Evolutionary conservation across 2,329 filamentous ascomycete genomes (phyloP), one percentile per base, ranked within the genome.

Genomic region (Fulvia fulva): DNA sequence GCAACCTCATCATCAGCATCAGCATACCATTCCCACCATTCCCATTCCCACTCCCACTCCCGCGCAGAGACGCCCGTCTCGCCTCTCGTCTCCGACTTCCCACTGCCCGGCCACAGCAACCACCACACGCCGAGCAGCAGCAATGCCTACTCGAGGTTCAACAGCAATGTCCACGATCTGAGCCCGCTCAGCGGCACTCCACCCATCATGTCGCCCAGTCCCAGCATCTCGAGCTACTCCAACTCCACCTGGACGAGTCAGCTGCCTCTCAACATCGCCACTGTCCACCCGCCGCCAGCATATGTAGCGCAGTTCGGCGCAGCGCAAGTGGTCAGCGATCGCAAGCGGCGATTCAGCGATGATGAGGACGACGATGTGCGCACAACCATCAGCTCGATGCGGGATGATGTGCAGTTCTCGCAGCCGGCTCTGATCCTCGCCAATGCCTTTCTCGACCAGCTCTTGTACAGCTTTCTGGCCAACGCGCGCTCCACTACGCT

Each of bases 361-460:
- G 65, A 63, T 43, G 67, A 65, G 46, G 85, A 89, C 68, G 82
- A 88, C 65, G 84, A 84, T 52, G 81, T 87, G 56, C 82, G 57
- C 57, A 65, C 49, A 11, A 51, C 49, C 60, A 81, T 87, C 56
- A 83, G 87, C 64, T 81, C 84, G 4, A 81, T 82, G 57, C 64
- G 65, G 25, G 87, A 89, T 65, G 85, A 87, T 19, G 89, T 89
- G 19, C 73, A 88, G 51, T 89, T 96, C 57, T 87, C 91, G 0
- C 79, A 82, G 1, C 81, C 83, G 26, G 90, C 94, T 0, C 78
- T 97, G 37, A 81, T 82, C 44, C 82, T 96, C 9, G 83, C 97
- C 70, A 99, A 99, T 76, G 86, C 83, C 68, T 99, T 99, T 71
- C 83, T 99, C 62, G 94, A 99, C 73, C 90, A 97, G 71, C 80